These are phyloP conservation scores for Emmonsiellopsis sp. DNA, from an alignment of 2,329 filamentous ascomycete genomes.

Conservation along the genomic window DNA sequence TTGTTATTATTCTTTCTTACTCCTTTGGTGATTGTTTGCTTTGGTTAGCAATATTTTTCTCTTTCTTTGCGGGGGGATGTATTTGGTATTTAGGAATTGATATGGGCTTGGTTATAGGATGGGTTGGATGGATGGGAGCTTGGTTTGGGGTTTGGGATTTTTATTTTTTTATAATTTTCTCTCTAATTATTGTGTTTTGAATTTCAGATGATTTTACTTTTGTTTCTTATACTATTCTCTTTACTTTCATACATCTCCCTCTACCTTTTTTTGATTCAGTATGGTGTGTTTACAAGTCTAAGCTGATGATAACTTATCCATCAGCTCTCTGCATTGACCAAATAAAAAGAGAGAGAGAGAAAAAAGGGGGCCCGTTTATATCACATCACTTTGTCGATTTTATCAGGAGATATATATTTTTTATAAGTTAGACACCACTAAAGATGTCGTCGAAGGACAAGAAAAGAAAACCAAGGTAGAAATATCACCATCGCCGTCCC, in stretches of 20 bases:
- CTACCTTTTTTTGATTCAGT: no score
- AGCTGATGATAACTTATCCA: no score
- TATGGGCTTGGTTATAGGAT: background rate
- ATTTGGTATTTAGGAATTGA: background rate
- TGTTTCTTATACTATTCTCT: no score
- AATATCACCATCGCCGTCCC: background rate
- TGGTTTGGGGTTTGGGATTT: background rate
- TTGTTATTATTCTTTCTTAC: background rate
- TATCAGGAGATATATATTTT: no score
- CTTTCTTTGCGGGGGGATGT: background rate
- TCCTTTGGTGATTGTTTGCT: slow-evolving; percentile 5
- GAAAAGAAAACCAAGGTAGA: background rate
- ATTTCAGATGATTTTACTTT: background rate
- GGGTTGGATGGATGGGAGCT: background rate
- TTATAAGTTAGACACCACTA: no score
- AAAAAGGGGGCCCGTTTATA: no score
- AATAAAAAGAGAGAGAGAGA: no score
- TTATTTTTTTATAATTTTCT: background rate
- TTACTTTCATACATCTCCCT: no score
- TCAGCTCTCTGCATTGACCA: no score
- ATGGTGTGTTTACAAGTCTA: no score
- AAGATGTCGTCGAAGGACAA: background rate
- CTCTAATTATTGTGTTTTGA: background rate
- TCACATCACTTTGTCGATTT: no score
- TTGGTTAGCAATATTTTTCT: slow-evolving; percentile 3